phyloP scores from a whole-genome alignment of 1,284 basidiomycete genomes.

The Irpex sp. region DNA sequence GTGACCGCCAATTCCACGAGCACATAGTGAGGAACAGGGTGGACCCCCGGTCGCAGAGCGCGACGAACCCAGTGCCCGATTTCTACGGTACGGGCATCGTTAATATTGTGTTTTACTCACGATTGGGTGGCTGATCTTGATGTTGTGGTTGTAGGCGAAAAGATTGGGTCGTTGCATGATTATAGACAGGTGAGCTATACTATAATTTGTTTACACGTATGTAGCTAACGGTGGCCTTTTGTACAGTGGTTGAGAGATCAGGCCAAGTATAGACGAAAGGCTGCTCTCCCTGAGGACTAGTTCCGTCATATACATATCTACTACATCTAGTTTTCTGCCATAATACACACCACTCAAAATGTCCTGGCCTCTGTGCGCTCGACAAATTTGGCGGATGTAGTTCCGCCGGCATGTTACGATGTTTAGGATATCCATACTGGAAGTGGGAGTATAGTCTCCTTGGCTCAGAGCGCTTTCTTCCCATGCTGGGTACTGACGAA shows the following conservation, averaged over 20 bases:
- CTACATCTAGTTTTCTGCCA: not conserved
- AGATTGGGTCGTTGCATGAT: constrained; percentile 74
- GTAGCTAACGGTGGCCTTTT: too few species aligned
- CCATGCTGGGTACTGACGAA: too few species aligned
- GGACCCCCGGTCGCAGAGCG: constrained; percentile 79
- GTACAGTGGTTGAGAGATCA: constrained; percentile 85
- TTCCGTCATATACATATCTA: not conserved
- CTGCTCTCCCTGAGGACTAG: constrained; percentile 30
- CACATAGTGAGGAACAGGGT: constrained; percentile 82
- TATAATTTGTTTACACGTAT: too few species aligned
- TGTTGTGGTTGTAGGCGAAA: constrained; percentile 51
- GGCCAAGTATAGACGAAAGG: constrained; percentile 78
- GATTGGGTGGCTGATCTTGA: constrained; percentile 3
- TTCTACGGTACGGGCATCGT: constrained; percentile 66
- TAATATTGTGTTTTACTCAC: too few species aligned
- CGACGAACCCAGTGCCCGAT: constrained; percentile 86
- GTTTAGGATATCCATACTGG: too few species aligned
- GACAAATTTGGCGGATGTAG: too few species aligned
- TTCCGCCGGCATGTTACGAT: too few species aligned
- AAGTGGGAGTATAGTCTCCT: too few species aligned
- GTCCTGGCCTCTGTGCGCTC: too few species aligned
- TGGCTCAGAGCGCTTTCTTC: too few species aligned
- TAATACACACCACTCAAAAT: not conserved
- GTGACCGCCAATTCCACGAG: constrained; percentile 78
- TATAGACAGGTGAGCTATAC: too few species aligned